Conservation (phyloP, 345 rosid genomes). For the Tarenaya hassleriana region DNA sequence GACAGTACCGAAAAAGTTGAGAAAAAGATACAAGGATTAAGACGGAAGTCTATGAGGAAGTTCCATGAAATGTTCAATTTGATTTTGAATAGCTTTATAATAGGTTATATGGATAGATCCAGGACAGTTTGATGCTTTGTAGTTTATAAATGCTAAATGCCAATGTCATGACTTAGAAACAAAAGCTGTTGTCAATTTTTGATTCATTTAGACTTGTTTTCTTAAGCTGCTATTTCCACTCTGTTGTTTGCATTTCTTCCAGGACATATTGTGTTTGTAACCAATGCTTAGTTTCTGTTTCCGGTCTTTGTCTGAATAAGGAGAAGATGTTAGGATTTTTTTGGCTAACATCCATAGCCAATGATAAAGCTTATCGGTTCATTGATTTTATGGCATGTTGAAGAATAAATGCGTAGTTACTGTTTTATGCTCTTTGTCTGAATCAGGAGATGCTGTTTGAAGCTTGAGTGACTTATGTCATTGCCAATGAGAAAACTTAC, state of each 20-base stretch:
- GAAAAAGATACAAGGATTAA: too few relatives aligned
- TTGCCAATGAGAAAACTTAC: neutral
- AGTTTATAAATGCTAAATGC: too few relatives aligned
- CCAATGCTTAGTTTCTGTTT: neutral
- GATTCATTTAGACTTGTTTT: too few relatives aligned
- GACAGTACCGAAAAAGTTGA: too few relatives aligned
- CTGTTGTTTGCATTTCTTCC: neutral
- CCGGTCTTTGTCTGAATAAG: neutral
- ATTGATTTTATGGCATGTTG: neutral
- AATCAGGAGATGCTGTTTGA: neutral
- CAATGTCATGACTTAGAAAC: too few relatives aligned
- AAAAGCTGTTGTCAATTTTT: too few relatives aligned
- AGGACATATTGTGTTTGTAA: neutral
- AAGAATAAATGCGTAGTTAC: neutral
- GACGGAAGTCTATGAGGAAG: too few relatives aligned
- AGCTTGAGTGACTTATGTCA: neutral
- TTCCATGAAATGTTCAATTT: too few relatives aligned
- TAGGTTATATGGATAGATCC: too few relatives aligned
- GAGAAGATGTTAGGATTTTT: neutral
- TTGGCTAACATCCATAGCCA: neutral
- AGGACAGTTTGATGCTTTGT: too few relatives aligned
- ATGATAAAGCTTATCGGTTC: neutral
- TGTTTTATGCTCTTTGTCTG: neutral
- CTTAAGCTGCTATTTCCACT: too few relatives aligned
- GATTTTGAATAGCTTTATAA: too few relatives aligned